A percentile compares a stretch with the other conserved stretches of the same genome.
Evolutionary conservation across 2,329 filamentous ascomycete genomes (phyloP).

Genomic region (Trichophaea hybrida): DNA sequence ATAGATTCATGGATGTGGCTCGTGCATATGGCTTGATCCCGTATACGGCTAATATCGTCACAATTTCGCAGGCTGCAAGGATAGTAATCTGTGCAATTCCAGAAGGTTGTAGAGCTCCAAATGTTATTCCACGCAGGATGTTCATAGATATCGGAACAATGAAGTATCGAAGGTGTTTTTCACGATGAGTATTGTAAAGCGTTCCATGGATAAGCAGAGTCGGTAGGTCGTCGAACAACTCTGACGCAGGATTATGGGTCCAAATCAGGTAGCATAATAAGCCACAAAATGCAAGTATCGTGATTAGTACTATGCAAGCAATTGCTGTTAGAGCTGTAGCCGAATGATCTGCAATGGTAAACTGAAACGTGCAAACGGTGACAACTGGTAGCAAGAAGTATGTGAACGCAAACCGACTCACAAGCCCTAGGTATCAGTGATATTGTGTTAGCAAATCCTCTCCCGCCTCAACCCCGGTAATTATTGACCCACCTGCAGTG

Average conservation of each 20-base stretch:
- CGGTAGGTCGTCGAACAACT: conserved; percentile 77
- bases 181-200: conserved; percentile 93
- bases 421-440: conserved; percentile 22
- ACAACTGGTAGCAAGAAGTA: conserved; percentile 82
- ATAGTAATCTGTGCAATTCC: conserved; percentile 87
- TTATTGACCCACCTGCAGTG: conserved; percentile 46
- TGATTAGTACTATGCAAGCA: conserved; percentile 36
- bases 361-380: conserved; percentile 76
- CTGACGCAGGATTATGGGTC: conserved; percentile 23
- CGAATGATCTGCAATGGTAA: conserved; percentile 58
- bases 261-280: conserved; percentile 50
- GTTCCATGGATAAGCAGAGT: conserved; percentile 83
- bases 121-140: conserved; percentile 71
- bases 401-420: conserved; percentile 78
- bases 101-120: conserved; percentile 82
- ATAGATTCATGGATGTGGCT: conserved; percentile 92
- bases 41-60: conserved; percentile 71
- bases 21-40: conserved; percentile 82
- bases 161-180: conserved; percentile 81
- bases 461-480: not conserved
- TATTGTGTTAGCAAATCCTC: not conserved
- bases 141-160: conserved; percentile 74
- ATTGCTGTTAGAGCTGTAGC: conserved; percentile 57
- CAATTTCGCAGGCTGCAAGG: conserved; percentile 84
- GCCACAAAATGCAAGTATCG: conserved; percentile 63